These are phyloP conservation scores for Sporisorium reilianum DNA, from an alignment of 1,284 basidiomycete genomes.

Conservation along the genomic window DNA sequence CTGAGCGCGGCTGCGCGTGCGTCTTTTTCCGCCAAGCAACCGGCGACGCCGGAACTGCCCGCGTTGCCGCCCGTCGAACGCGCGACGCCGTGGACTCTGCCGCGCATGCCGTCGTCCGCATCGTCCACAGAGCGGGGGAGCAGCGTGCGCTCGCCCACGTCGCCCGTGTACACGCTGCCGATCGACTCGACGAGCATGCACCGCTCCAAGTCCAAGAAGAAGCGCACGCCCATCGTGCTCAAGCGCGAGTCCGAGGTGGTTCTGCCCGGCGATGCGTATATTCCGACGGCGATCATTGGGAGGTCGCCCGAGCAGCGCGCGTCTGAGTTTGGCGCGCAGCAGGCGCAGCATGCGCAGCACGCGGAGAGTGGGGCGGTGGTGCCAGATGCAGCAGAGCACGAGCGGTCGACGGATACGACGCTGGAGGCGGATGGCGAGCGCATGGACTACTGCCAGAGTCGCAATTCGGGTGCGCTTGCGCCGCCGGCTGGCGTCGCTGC, in stretches of 20 bases:
- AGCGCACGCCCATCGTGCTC: constrained; percentile 42
- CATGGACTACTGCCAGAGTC: constrained; percentile 13
- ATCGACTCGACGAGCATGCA: constrained; percentile 46
- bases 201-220: constrained; percentile 27
- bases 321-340: constrained; percentile 10
- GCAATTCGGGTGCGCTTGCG: constrained; percentile 1
- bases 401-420: constrained; percentile 15
- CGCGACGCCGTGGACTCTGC: constrained; percentile 22
- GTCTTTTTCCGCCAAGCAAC: constrained; percentile 1
- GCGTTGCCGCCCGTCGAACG: constrained; percentile 17
- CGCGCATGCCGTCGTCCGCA: constrained; percentile 25
- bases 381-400: not conserved
- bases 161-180: constrained; percentile 27
- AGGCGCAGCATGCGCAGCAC: too few species aligned
- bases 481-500: constrained; percentile 6
- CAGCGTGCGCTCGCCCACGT: constrained; percentile 35
- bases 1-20: constrained; percentile 14
- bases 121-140: constrained; percentile 17
- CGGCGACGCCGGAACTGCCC: constrained; percentile 20
- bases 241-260: constrained; percentile 48
- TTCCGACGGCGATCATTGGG: constrained; percentile 28
- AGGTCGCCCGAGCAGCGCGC: constrained; percentile 20
- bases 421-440: constrained; percentile 5
- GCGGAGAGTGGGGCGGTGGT: too few species aligned
- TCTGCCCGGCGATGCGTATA: constrained; percentile 33